phyloP scores from a whole-genome alignment of 2,329 filamentous ascomycete species.

The Aspergillus neotritici region DNA sequence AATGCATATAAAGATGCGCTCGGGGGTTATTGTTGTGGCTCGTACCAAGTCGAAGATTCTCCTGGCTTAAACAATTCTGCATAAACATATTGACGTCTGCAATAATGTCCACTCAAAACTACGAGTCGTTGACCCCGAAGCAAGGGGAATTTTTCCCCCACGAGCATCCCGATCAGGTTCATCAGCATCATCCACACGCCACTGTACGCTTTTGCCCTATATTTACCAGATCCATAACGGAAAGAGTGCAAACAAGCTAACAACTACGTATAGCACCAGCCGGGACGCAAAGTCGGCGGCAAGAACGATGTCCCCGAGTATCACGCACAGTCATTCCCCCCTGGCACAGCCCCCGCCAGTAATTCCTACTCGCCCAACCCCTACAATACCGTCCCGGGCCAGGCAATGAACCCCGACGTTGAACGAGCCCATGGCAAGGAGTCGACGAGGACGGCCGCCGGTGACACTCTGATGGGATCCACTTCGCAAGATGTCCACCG shows the following conservation, averaged over 20 bases:
- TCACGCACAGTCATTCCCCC: conserved; percentile 53
- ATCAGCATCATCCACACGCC: no score
- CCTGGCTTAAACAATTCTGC: no score
- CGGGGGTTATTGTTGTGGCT: no score
- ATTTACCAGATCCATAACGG: no score
- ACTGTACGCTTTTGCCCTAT: conserved; percentile 4
- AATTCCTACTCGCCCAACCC: conserved; percentile 46
- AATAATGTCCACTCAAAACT: no score
- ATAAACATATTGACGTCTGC: no score
- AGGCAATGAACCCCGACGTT: conserved; percentile 37
- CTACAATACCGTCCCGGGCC: conserved; percentile 29
- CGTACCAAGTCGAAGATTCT: no score
- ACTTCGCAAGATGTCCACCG: conserved; percentile 51
- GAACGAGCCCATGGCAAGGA: conserved; percentile 39
- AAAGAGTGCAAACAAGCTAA: background rate
- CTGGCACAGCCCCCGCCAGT: conserved; percentile 57
- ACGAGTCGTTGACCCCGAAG: no score
- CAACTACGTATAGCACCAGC: conserved; percentile 52
- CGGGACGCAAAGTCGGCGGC: conserved; percentile 54
- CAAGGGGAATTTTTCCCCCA: no score
- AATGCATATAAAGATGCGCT: no score
- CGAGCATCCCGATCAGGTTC: no score
- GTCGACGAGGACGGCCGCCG: conserved; percentile 38
- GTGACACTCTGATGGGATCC: conserved; percentile 46
- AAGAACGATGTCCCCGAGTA: conserved; percentile 58